These are phyloP conservation scores for Trichocladium uniseriatum DNA, from an alignment of 495 filamentous ascomycete species.

Conservation along the genomic window DNA sequence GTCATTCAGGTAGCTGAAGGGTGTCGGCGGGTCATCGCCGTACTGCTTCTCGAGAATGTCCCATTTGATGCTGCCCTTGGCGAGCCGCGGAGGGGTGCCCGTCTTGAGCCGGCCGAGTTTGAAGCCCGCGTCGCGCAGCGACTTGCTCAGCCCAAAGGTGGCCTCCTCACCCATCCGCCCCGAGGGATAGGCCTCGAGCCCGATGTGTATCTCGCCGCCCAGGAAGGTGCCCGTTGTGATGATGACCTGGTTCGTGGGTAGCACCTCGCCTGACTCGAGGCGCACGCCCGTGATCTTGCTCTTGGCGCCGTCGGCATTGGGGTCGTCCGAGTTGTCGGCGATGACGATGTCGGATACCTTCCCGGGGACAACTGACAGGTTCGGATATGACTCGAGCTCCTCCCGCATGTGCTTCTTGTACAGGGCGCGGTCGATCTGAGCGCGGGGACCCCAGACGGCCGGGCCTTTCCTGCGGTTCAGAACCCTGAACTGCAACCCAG, in stretches of 20 bases:
- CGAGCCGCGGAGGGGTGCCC: slow-evolving; percentile 84
- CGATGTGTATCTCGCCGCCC: slow-evolving; percentile 94
- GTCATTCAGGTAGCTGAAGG: slow-evolving; percentile 86
- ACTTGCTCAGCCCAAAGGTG: slow-evolving; percentile 88
- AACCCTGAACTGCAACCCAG: slow-evolving; percentile 82
- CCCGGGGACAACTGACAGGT: slow-evolving; percentile 69
- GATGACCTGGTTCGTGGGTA: slow-evolving; percentile 71
- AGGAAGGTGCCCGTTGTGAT: slow-evolving; percentile 96
- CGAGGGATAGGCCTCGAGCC: slow-evolving; percentile 70
- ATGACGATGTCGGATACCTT: slow-evolving; percentile 89
- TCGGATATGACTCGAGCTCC: slow-evolving; percentile 67
- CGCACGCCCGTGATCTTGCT: slow-evolving; percentile 77
- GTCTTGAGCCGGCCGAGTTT: slow-evolving; percentile 88
- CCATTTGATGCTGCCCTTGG: slow-evolving; percentile 76
- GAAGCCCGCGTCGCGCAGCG: slow-evolving; percentile 81
- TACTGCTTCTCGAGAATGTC: slow-evolving; percentile 55
- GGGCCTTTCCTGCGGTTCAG: slow-evolving; percentile 85
- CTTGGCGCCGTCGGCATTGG: slow-evolving; percentile 42
- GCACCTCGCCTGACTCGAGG: slow-evolving; percentile 79
- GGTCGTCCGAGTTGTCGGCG: slow-evolving; percentile 39
- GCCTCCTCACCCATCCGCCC: slow-evolving; percentile 92
- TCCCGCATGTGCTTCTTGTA: slow-evolving; percentile 89
- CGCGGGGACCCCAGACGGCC: slow-evolving; percentile 92
- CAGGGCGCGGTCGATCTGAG: slow-evolving; percentile 87
- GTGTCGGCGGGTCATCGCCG: slow-evolving; percentile 78